A percentile compares a stretch with the other conserved stretches of the same genome.
Evolutionary conservation across 805 yeast genomes (phyloP).

Genomic region (Ogataea dorogensis): DNA sequence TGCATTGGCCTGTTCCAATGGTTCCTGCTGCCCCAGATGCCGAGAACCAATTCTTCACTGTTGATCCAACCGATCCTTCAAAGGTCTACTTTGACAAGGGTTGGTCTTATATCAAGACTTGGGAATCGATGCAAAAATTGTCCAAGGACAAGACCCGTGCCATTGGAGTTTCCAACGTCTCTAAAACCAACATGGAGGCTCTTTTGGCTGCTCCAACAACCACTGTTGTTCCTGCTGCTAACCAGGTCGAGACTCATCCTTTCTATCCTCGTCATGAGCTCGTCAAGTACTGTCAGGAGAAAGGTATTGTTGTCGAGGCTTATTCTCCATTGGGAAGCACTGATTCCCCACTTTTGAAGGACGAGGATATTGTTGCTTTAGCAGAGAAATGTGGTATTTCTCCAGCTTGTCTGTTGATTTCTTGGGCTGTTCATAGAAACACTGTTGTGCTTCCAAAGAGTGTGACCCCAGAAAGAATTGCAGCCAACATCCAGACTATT

Average conservation of each 20-base stretch:
- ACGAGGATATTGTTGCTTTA: conserved; percentile 41
- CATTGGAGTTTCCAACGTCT: conserved; percentile 77
- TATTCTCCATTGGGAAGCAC: conserved; percentile 75
- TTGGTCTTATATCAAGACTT: conserved; percentile 52
- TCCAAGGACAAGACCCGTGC: conserved; percentile 52
- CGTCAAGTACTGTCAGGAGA: conserved; percentile 46
- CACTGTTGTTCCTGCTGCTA: conserved; percentile 55
- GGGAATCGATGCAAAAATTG: conserved; percentile 60
- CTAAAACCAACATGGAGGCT: conserved; percentile 48
- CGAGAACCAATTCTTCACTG: conserved; percentile 27
- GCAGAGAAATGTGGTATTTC: conserved; percentile 43
- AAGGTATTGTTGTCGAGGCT: conserved; percentile 64
- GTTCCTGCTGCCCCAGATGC: conserved; percentile 36
- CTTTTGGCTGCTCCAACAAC: conserved; percentile 49
- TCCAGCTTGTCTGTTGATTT: conserved; percentile 52
- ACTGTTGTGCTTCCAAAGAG: conserved; percentile 54
- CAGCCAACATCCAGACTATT: conserved; percentile 37
- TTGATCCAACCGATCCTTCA: conserved; percentile 22
- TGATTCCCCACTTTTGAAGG: conserved; percentile 50
- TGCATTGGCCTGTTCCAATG: conserved; percentile 79
- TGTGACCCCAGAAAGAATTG: conserved; percentile 43
- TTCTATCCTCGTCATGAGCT: conserved; percentile 48
- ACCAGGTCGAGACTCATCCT: conserved; percentile 15
- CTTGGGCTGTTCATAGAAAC: conserved; percentile 61
- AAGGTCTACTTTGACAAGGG: conserved; percentile 28